Evolutionary conservation across 805 yeast species (phyloP).

Genomic region (Sugiyamaella qingdaonensis): DNA sequence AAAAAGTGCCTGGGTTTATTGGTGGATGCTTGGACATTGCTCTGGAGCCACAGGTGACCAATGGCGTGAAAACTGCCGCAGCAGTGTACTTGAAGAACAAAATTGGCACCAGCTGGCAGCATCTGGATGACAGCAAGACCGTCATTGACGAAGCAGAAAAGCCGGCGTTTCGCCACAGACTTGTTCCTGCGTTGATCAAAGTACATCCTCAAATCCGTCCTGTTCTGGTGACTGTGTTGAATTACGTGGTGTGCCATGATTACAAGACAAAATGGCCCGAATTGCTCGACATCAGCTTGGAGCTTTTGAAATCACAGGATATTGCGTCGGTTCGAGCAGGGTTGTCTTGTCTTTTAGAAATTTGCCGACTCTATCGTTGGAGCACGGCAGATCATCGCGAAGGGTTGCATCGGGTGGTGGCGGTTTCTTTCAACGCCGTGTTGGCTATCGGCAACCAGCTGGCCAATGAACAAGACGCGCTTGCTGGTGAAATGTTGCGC

Average conservation of each 20-base stretch:
- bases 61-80: constrained; percentile 60
- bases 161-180: constrained; percentile 62
- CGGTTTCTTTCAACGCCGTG: constrained; percentile 59
- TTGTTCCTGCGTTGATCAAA: constrained; percentile 58
- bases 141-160: constrained; percentile 65
- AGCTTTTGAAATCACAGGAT: constrained; percentile 44
- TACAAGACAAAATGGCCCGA: constrained; percentile 54
- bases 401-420: constrained; percentile 50
- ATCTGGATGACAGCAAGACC: constrained; percentile 30
- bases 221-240: constrained; percentile 45
- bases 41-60: constrained; percentile 46
- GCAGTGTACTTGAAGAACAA: constrained; percentile 81
- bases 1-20: constrained; percentile 63
- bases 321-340: constrained; percentile 58
- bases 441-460: constrained; percentile 60
- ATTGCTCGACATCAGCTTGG: constrained; percentile 44
- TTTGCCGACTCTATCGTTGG: constrained; percentile 71
- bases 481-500: constrained; percentile 70
- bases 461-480: constrained; percentile 38
- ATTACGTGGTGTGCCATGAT: constrained; percentile 48
- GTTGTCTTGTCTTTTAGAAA: constrained; percentile 62
- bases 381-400: constrained; percentile 51
- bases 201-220: constrained; percentile 34
- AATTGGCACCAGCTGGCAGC: constrained; percentile 59
- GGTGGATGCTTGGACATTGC: constrained; percentile 80